phyloP scores from a whole-genome alignment of 192 early-diverging fungal genomes.

The Podila epigama region DNA sequence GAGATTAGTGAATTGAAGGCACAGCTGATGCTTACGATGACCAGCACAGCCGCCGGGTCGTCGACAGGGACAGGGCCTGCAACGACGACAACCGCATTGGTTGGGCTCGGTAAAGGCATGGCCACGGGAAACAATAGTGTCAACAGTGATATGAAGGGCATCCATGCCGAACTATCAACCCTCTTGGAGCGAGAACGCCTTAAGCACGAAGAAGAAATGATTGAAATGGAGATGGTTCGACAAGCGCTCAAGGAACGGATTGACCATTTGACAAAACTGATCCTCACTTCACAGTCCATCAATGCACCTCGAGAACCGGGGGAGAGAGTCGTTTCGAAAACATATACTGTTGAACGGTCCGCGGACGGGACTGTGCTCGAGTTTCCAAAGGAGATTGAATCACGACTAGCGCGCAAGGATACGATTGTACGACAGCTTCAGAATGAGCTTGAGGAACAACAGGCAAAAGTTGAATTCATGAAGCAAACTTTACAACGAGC shows the following conservation, averaged over 20 bases:
- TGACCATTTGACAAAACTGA: constrained; percentile 85
- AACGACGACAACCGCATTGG: neutral
- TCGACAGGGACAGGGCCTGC: constrained; percentile 44
- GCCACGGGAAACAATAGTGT: too few species aligned
- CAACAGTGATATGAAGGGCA: neutral
- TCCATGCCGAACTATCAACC: constrained; percentile 29
- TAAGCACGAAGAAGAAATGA: constrained; percentile 62
- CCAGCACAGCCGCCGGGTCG: constrained; percentile 53
- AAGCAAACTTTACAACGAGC: constrained; percentile 38
- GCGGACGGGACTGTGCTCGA: constrained; percentile 21
- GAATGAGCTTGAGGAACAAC: constrained; percentile 34
- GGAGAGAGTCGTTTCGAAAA: constrained; percentile 1
- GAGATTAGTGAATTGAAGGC: constrained; percentile 82
- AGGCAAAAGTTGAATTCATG: constrained; percentile 46
- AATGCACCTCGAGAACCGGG: neutral
- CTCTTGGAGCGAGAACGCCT: constrained; percentile 36
- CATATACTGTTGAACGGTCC: constrained; percentile 22
- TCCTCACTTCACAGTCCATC: constrained; percentile 65
- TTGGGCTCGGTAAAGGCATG: too few species aligned
- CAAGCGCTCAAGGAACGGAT: constrained; percentile 85
- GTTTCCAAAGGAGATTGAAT: constrained; percentile 26
- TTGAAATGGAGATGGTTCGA: constrained; percentile 62
- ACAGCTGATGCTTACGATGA: constrained; percentile 67
- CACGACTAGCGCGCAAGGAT: constrained; percentile 32
- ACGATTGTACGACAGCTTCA: constrained; percentile 33